phyloP scores from a whole-genome alignment of 176 grass and related monocot genomes.

The Echinochloa phyllopogon region DNA sequence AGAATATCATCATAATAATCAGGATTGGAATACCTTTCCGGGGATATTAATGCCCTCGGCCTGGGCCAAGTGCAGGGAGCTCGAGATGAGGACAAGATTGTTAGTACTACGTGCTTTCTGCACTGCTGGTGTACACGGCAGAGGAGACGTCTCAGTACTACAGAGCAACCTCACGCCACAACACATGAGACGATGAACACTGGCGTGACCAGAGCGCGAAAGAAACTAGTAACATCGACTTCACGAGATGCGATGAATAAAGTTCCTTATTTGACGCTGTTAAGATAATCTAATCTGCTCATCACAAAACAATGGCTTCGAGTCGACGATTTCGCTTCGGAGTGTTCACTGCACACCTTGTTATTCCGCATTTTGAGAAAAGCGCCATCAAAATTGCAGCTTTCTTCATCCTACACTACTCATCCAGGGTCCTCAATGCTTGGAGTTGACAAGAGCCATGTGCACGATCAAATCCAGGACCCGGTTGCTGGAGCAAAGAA shows the following conservation, averaged over 20 bases:
- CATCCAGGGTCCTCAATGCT: constrained; percentile 4
- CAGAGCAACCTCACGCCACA: not conserved
- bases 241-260: not conserved
- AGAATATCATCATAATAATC: not conserved
- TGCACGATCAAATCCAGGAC: constrained; percentile 87
- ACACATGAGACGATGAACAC: not conserved
- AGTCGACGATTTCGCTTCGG: not conserved
- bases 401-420: constrained; percentile 25
- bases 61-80: not conserved
- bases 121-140: no score
- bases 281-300: no score
- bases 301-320: constrained; percentile 19
- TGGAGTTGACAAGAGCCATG: constrained; percentile 70
- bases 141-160: no score
- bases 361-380: constrained; percentile 21
- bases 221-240: not conserved
- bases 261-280: no score
- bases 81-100: not conserved
- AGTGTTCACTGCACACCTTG: not conserved
- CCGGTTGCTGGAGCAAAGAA: constrained; percentile 62
- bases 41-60: not conserved
- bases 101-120: not conserved
- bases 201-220: not conserved
- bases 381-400: constrained; percentile 38
- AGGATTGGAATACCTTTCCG: constrained; percentile 30